These are phyloP conservation scores for Ophiocordyceps robertsii DNA, from an alignment of 2,329 filamentous ascomycete genomes.

Conservation along the genomic window DNA sequence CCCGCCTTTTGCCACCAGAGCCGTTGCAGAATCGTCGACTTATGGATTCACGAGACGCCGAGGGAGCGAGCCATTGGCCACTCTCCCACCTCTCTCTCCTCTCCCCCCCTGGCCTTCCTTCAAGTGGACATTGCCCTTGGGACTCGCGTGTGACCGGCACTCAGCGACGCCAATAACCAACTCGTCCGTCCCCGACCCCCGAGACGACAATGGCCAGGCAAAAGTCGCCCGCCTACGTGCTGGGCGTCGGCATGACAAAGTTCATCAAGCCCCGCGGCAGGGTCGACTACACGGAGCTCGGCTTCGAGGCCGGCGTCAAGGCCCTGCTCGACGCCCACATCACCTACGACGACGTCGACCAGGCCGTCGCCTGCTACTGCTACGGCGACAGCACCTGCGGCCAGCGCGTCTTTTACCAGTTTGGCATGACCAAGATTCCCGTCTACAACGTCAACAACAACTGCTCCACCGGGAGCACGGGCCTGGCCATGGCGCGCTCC, in stretches of 20 bases:
- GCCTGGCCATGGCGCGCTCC: conserved; percentile 69
- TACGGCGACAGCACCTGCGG: conserved; percentile 93
- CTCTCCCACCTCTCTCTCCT: too few relatives aligned
- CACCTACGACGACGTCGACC: conserved; percentile 92
- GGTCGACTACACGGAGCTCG: conserved; percentile 88
- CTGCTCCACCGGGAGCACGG: conserved; percentile 90
- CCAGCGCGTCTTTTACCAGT: conserved; percentile 96
- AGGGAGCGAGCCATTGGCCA: too few relatives aligned
- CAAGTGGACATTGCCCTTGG: neutral
- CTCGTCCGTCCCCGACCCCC: too few relatives aligned
- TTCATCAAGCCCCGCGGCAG: conserved; percentile 96
- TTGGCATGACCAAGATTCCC: conserved; percentile 92
- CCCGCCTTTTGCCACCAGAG: too few relatives aligned
- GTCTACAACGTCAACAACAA: conserved; percentile 99
- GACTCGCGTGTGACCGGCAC: neutral
- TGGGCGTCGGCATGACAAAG: conserved; percentile 97
- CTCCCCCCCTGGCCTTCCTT: too few relatives aligned
- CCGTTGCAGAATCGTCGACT: too few relatives aligned
- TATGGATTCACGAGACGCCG: too few relatives aligned
- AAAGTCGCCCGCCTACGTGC: conserved; percentile 59
- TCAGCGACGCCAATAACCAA: conserved; percentile 4
- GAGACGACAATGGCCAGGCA: conserved; percentile 29
- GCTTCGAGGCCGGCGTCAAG: conserved; percentile 84
- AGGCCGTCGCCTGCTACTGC: conserved; percentile 94
- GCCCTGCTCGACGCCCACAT: conserved; percentile 77